Evolutionary conservation across 148 eudicot genomes (phyloP).

Genomic region (Pharnaceum exiguum): DNA sequence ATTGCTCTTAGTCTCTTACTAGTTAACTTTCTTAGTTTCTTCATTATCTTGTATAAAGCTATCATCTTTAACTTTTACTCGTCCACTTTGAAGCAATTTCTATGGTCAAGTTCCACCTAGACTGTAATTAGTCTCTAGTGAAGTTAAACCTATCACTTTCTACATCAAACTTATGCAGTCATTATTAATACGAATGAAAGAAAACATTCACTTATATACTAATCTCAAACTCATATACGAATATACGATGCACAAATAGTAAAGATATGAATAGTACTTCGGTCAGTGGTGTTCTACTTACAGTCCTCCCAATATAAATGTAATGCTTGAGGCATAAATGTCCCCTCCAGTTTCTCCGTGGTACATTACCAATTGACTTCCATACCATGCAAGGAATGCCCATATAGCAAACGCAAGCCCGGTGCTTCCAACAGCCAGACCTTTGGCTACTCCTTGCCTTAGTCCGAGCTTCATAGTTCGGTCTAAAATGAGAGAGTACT

Average conservation of each 20-base stretch:
- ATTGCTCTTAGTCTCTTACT: neutral
- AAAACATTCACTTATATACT: no score
- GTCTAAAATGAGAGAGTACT: slow-evolving; percentile 53
- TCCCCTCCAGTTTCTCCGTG: slow-evolving; percentile 84
- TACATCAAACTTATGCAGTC: no score
- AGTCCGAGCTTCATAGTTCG: slow-evolving; percentile 59
- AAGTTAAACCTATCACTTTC: no score
- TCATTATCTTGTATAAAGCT: neutral
- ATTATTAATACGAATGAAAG: no score
- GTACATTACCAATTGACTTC: slow-evolving; percentile 76
- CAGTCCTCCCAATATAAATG: slow-evolving; percentile 89
- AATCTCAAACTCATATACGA: no score
- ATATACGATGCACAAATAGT: no score
- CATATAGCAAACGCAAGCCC: slow-evolving; percentile 85
- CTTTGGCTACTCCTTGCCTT: slow-evolving; percentile 81
- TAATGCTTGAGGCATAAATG: slow-evolving; percentile 75
- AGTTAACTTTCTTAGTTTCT: neutral
- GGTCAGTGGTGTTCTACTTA: no score
- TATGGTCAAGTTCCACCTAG: no score
- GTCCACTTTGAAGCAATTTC: neutral
- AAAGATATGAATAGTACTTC: no score
- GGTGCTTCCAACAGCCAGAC: slow-evolving; percentile 86
- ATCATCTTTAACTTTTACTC: neutral
- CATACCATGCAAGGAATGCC: slow-evolving; percentile 98
- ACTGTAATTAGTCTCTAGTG: no score